Base-by-base conservation (phyloP, 1,284 basidiomycete species). In the Lentinus polychrous region DNA sequence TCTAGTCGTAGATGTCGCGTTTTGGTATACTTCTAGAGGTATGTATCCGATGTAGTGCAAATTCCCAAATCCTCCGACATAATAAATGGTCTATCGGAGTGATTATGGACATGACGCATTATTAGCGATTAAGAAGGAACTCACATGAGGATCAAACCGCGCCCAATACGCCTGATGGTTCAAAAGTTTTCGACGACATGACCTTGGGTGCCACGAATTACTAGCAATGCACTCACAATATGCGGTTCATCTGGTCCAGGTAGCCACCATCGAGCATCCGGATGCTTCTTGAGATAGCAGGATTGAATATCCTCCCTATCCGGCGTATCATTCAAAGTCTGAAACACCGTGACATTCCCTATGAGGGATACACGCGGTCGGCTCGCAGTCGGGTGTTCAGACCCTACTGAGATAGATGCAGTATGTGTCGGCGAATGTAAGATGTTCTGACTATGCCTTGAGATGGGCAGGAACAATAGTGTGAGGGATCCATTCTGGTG, bases 1-100 rank as follows among this genome's bases (percentile, higher is more conserved):
- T 7, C 43, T 24, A n/a, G 40, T 45, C 27, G 48, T 36, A 14
- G 39, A 33, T 11, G 38, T 41, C 8, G 62, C 60, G 11, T 43
- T 49, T 48, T 74, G 73, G 59, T 79, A 83, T 45, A 78, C 53
- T 4, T 71, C 65, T 14, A 76, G 60, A 1, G 78, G 78, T 22
- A 80, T 72, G 58, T 76, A 73, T 2, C 79, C 76, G 49, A 81
- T 81, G 58, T 75, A 79, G 55, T 82, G 77, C 50, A 67, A 65
- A 53, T 71, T 75, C 33, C 80, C 81, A 56, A 84, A 84, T 3
- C 81, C 81, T 17, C 81, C 81, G 7, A 83, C 78, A 55, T 80
- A 83, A 61, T 83, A 84, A 17, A 83, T 66, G 48, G 70, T 73
- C 70, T 78, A 23, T 15, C 18, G 52, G 17, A 27, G 22, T 44